Evolutionary conservation across 306 rosid species (phyloP), one percentile per base, ranked within the genome.

Genomic region (Myrica gale): DNA sequence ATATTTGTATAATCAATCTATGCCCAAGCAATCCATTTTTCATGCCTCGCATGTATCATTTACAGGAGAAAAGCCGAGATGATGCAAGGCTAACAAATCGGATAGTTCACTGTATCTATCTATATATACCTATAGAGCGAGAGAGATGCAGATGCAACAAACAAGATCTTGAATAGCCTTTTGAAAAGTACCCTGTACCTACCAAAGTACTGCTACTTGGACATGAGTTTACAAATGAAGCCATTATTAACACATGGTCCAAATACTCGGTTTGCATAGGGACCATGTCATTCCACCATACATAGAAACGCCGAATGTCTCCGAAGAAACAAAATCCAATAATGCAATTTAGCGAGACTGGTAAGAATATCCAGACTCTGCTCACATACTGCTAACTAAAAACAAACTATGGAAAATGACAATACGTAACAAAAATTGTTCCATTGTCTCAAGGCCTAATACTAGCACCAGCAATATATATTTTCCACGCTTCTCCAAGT

Each of bases 401-500:
- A 21, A 58, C 57, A 69, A 71, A 66, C 79, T 57, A 70, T 74
- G 86, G 88, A 72, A 84, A 74, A 81, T 48, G 76, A 75, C 72
- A 67, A 48, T 15, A 11, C 53, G 15, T 80, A 81, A 82, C 87
- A 78, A 82, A 81, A 80, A 74, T 39, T n/a, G 70, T 58, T 46
- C 51, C 75, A 85, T 73, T 55, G 76, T 68, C 76, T 68, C n/a
- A 4, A 69, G 66, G 75, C 83, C 93, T 81, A 87, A 78, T 74
- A 82, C 81, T 79, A 81, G 72, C 84, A 75, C 75, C 83, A 80
- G 69, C 79, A 75, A 85, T 78, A 90, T 82, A 88, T 86, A 81
- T 86, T 78, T 58, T 81, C 80, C 96, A 90, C 90, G 83, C 88
- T 85, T 81, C 77, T 81, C 84, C 83, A 84, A 82, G 87, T 89